Conservation (phyloP, 2,329 filamentous ascomycete species). For the Xylariales sp. region DNA sequence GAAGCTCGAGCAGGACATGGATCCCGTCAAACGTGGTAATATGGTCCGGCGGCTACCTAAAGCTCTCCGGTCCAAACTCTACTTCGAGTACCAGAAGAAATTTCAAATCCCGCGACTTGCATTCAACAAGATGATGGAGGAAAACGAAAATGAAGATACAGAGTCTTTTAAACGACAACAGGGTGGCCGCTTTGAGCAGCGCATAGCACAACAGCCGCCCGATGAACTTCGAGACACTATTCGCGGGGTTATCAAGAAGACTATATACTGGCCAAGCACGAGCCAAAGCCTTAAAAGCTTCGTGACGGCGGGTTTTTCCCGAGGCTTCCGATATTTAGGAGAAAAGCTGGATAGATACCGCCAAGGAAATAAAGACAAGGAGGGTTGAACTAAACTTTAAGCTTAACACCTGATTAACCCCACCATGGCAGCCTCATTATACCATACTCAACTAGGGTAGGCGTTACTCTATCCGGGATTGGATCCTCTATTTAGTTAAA, state of each 20-base stretch:
- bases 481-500: neutral
- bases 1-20: slow-evolving; percentile 87
- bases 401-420: neutral
- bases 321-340: slow-evolving; percentile 78
- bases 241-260: slow-evolving; percentile 82
- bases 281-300: slow-evolving; percentile 87
- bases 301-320: slow-evolving; percentile 78
- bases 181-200: slow-evolving; percentile 85
- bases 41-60: slow-evolving; percentile 94
- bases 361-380: slow-evolving; percentile 54
- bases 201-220: slow-evolving; percentile 78
- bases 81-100: slow-evolving; percentile 94
- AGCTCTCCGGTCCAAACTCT: slow-evolving; percentile 86
- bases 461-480: neutral
- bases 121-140: slow-evolving; percentile 85
- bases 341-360: slow-evolving; percentile 82
- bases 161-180: slow-evolving; percentile 76
- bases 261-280: slow-evolving; percentile 91
- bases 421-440: neutral
- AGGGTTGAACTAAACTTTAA: slow-evolving; percentile 40
- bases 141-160: slow-evolving; percentile 76
- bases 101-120: slow-evolving; percentile 86
- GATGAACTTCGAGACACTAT: slow-evolving; percentile 77
- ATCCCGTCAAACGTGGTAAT: slow-evolving; percentile 88
- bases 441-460: neutral